These are phyloP conservation scores for Termitomyces sp. DNA, from an alignment of 768 basidiomycete genomes.

Conservation along the genomic window DNA sequence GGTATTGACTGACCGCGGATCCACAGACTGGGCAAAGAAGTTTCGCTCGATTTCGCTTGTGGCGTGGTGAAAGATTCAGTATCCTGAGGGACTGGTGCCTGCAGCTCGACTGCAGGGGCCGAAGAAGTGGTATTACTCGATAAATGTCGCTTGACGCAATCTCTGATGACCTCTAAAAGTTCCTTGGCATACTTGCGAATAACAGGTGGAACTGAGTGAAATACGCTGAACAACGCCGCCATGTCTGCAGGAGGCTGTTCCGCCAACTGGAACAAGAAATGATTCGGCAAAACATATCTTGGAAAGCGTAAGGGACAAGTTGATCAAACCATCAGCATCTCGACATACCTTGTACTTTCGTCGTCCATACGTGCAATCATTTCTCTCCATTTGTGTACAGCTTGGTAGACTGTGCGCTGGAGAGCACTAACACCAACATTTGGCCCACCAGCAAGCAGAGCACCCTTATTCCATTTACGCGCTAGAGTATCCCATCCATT, in stretches of 20 bases:
- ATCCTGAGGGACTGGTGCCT: not conserved
- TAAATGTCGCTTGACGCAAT: constrained; percentile 36
- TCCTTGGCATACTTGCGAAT: constrained; percentile 61
- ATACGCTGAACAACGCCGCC: constrained; percentile 54
- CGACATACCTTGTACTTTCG: constrained; percentile 67
- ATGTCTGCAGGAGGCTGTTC: constrained; percentile 68
- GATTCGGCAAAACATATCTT: constrained; percentile 76
- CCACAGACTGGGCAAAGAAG: constrained; percentile 22
- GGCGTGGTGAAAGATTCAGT: constrained; percentile 9
- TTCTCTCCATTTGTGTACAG: constrained; percentile 85
- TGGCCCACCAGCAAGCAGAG: constrained; percentile 36
- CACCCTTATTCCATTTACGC: constrained; percentile 77
- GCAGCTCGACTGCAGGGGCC: not conserved
- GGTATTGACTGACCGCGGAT: constrained; percentile 19
- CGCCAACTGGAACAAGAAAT: constrained; percentile 68
- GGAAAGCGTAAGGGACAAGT: not conserved
- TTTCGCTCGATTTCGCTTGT: constrained; percentile 4
- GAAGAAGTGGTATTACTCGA: constrained; percentile 4
- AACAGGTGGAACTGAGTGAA: constrained; percentile 59
- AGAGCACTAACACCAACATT: constrained; percentile 33
- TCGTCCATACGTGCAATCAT: constrained; percentile 75
- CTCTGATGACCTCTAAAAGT: constrained; percentile 57
- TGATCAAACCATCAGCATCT: not conserved
- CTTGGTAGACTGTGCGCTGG: constrained; percentile 62
- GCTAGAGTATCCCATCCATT: constrained; percentile 78